phyloP scores from a whole-genome alignment of 2,329 filamentous ascomycete species.

The Waltergamsia citrina region DNA sequence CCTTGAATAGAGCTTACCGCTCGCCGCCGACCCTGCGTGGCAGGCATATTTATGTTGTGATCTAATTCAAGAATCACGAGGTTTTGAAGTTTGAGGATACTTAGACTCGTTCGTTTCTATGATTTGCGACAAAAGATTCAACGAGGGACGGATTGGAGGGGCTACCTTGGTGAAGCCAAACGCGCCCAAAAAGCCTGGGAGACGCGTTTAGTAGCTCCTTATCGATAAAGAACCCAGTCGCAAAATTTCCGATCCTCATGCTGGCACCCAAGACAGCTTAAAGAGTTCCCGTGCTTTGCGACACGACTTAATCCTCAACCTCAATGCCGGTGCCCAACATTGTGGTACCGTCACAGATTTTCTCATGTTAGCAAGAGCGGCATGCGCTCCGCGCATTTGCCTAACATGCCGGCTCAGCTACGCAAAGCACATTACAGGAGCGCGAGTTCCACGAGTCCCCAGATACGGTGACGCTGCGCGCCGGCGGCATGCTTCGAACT shows the following conservation, averaged over 20 bases:
- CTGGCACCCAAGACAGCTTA: too few species aligned
- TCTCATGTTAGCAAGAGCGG: constrained; percentile 24
- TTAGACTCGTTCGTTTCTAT: too few species aligned
- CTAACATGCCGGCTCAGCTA: constrained; percentile 21
- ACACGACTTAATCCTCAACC: not conserved
- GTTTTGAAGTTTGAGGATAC: too few species aligned
- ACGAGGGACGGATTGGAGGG: too few species aligned
- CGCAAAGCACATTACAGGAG: constrained; percentile 7
- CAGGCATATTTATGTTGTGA: constrained; percentile 17
- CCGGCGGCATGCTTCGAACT: constrained; percentile 12
- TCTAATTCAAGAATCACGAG: too few species aligned
- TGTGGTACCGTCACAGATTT: not conserved
- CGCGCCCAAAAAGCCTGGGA: not conserved
- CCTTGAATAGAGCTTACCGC: constrained; percentile 13
- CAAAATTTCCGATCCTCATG: constrained; percentile 4
- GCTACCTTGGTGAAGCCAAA: constrained; percentile 1
- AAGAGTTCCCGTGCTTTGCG: too few species aligned
- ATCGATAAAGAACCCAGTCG: not conserved
- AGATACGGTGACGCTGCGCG: constrained; percentile 6
- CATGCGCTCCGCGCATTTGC: constrained; percentile 20
- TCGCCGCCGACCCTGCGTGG: constrained; percentile 19
- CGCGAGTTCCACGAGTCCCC: too few species aligned
- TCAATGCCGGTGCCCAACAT: too few species aligned
- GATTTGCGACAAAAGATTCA: too few species aligned
- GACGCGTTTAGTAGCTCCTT: not conserved